These are phyloP conservation scores for Phytopythium kandeliae DNA, from an alignment of 352 stramenopile genomes.

Conservation along the genomic window DNA sequence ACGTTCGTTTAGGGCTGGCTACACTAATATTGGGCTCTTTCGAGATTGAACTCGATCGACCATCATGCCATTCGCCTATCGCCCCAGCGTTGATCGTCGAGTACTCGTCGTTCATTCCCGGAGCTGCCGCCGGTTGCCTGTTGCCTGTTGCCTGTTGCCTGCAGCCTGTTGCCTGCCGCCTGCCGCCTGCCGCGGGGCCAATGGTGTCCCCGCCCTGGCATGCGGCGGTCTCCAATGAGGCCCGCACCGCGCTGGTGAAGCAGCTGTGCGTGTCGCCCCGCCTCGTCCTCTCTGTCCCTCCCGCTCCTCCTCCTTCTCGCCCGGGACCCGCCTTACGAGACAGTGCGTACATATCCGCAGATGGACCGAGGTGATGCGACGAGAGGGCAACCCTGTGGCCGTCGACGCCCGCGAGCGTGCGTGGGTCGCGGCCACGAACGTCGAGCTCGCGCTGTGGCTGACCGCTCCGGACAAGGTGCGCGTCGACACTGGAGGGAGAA, in stretches of 20 bases:
- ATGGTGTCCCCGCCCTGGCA: neutral
- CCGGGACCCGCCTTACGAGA: too few relatives aligned
- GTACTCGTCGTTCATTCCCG: too few relatives aligned
- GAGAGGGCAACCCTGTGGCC: neutral
- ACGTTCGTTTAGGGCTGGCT: too few relatives aligned
- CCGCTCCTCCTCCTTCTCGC: neutral
- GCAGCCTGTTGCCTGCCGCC: too few relatives aligned
- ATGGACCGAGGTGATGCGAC: neutral
- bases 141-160: too few relatives aligned
- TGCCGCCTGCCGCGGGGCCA: neutral
- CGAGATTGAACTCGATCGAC: too few relatives aligned
- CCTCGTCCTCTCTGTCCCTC: neutral
- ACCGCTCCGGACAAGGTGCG: slow-evolving; percentile 4
- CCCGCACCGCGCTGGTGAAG: slow-evolving; percentile 5
- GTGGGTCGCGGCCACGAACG: slow-evolving; percentile 5
- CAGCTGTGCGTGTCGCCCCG: slow-evolving; percentile 1
- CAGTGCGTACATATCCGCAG: too few relatives aligned
- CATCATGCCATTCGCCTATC: too few relatives aligned
- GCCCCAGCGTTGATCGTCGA: too few relatives aligned
- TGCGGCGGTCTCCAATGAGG: neutral
- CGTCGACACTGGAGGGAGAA: neutral
- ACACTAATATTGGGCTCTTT: too few relatives aligned
- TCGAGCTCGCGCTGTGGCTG: slow-evolving; percentile 4
- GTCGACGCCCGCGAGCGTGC: neutral
- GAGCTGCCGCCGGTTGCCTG: too few relatives aligned